A percentile compares a stretch with the other conserved stretches of the same genome.
phyloP scores from a whole-genome alignment of 306 rosid species.

The Notholithocarpus densiflorus region DNA sequence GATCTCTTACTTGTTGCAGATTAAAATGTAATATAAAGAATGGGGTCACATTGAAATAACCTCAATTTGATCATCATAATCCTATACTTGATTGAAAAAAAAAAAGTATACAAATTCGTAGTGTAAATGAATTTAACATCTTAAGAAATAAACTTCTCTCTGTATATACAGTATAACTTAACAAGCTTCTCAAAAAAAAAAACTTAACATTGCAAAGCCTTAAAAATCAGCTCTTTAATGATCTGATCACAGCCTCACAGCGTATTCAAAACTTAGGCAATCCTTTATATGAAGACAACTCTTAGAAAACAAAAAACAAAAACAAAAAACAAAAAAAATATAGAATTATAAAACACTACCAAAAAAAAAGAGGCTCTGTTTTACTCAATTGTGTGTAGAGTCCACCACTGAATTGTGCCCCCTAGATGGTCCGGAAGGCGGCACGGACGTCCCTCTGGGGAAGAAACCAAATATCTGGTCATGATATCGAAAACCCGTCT shows the following conservation, averaged over 20 bases:
- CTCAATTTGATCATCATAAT: not conserved
- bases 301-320: slow-evolving; percentile 22
- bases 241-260: slow-evolving; percentile 27
- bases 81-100: not conserved
- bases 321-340: not conserved
- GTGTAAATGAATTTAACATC: slow-evolving; percentile 19
- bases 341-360: not conserved
- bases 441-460: slow-evolving; percentile 63
- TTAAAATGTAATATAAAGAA: not conserved
- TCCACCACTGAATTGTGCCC: slow-evolving; percentile 62
- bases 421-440: slow-evolving; percentile 93
- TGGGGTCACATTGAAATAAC: not conserved
- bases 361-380: not conserved
- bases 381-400: slow-evolving; percentile 46
- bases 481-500: slow-evolving; percentile 17
- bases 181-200: too few relatives aligned
- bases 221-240: not conserved
- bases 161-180: slow-evolving; percentile 23
- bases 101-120: not conserved
- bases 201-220: not conserved
- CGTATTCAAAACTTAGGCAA: slow-evolving; percentile 28
- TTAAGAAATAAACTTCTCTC: not conserved
- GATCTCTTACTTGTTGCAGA: not conserved
- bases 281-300: slow-evolving; percentile 18
- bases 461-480: slow-evolving; percentile 62